These are phyloP conservation scores for Malassezia arunalokei DNA, from an alignment of 1,284 basidiomycete species.

Conservation along the genomic window DNA sequence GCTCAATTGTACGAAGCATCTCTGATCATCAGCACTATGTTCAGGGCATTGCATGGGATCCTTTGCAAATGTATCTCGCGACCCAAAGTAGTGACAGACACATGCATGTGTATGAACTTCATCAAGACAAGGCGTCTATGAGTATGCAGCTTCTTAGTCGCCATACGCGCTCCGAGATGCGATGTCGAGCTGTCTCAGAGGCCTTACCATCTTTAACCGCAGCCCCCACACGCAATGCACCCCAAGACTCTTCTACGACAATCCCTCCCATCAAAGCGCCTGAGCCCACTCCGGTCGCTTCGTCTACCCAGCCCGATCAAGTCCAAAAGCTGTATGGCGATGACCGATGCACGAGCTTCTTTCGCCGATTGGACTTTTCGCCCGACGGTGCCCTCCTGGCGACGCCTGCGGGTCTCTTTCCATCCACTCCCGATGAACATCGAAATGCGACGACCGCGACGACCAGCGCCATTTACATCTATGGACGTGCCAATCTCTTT, in stretches of 20 bases:
- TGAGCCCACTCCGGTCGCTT: slow-evolving; percentile 23
- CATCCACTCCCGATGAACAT: slow-evolving; percentile 17
- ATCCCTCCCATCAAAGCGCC: slow-evolving; percentile 41
- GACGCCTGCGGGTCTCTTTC: slow-evolving; percentile 86
- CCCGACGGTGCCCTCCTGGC: slow-evolving; percentile 84
- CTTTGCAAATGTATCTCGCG: slow-evolving; percentile 36
- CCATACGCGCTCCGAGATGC: slow-evolving; percentile 4
- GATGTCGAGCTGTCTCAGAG: not conserved
- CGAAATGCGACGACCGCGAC: slow-evolving; percentile 33
- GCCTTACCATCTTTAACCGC: not conserved
- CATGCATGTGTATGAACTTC: slow-evolving; percentile 32
- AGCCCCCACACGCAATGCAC: not conserved
- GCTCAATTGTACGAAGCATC: slow-evolving; percentile 37
- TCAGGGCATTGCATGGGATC: slow-evolving; percentile 46
- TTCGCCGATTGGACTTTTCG: slow-evolving; percentile 81
- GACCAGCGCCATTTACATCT: slow-evolving; percentile 72
- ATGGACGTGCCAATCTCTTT: slow-evolving; percentile 75
- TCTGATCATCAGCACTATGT: slow-evolving; percentile 44
- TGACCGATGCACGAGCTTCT: slow-evolving; percentile 89
- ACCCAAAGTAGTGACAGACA: slow-evolving; percentile 43
- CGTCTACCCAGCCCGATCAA: slow-evolving; percentile 11
- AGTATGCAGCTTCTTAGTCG: slow-evolving; percentile 7
- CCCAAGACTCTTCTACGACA: slow-evolving; percentile 33
- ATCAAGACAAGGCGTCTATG: not conserved
- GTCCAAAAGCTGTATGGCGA: slow-evolving; percentile 65